A percentile compares a stretch with the other conserved stretches of the same genome.
phyloP scores from a whole-genome alignment of 768 basidiomycete species.

The Termitomyces sp. region DNA sequence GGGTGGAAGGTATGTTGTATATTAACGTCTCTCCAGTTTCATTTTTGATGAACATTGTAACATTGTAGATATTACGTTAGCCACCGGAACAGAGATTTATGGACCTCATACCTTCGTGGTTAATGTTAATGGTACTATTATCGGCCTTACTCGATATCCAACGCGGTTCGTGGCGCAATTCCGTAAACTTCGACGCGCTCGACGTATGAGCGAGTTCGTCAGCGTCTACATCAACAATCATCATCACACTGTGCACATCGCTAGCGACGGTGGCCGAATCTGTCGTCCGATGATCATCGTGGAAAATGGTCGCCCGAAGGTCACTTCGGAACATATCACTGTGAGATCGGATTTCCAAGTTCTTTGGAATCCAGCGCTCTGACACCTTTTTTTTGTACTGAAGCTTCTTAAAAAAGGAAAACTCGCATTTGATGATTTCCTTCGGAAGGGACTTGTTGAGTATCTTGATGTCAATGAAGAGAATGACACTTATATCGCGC shows the following conservation, averaged over 20 bases:
- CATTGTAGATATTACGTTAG: conserved; percentile 75
- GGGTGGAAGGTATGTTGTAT: conserved; percentile 76
- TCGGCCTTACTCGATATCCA: conserved; percentile 88
- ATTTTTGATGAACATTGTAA: conserved; percentile 8
- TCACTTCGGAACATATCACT: conserved; percentile 74
- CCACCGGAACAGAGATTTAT: conserved; percentile 95
- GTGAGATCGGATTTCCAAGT: conserved; percentile 38
- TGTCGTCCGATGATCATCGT: conserved; percentile 98
- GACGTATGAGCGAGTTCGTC: conserved; percentile 93
- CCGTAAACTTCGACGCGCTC: conserved; percentile 87
- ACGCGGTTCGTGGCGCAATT: conserved; percentile 85
- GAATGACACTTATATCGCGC: conserved; percentile 94
- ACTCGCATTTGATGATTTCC: conserved; percentile 91
- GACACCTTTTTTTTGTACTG: conserved; percentile 3
- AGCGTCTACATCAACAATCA: conserved; percentile 95
- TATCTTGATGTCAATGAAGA: conserved; percentile 99
- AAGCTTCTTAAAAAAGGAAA: conserved; percentile 78
- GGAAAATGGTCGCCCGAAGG: conserved; percentile 72
- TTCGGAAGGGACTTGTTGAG: conserved; percentile 89
- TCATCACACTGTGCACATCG: conserved; percentile 92
- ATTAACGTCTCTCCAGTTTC: neutral
- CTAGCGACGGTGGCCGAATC: conserved; percentile 95
- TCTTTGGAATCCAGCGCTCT: neutral
- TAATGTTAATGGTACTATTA: conserved; percentile 94
- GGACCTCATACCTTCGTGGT: conserved; percentile 90